Evolutionary conservation across 495 filamentous ascomycete species (phyloP), one percentile per base, ranked within the genome.

Genomic region (Extremus antarcticus): DNA sequence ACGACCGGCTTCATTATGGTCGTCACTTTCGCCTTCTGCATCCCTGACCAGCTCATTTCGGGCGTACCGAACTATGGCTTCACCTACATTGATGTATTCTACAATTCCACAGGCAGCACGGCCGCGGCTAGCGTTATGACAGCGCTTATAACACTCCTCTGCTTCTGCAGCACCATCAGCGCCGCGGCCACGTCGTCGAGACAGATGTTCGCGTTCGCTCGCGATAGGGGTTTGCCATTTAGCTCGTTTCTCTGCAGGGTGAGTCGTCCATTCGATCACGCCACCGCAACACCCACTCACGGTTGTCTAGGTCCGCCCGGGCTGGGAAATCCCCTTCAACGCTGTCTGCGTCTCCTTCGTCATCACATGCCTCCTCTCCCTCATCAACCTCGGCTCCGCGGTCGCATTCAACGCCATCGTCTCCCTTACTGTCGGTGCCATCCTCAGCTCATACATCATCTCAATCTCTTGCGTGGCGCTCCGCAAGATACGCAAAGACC

Each of bases 21-120:
- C 25, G 58, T 65, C 19, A 65, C 63, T 0, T 60, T 60, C 29
- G 35, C 40, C 53, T 64, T 66, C 49, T 54, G 38, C 50, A 25
- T 61, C 4, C 29, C 43, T 9, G 53, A 58, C n/a, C 20, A 57
- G 9, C 25, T 55, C 25, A 20, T 17, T 4, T 43, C 57, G 16
- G 13, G 22, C 22, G 17, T 29, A 9, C 16, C 55, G 24, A n/a
- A 40, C 20, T 38, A 21, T 21, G 46, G 16, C 24, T 58, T 29
- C 39, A n/a, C 59, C 16, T 61, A 47, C 55, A 57, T 61, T 20
- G 40, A 62, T 35, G 51, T 50, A 11, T 50, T 66, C 35, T 56
- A 53, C 45, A 58, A 55, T 20, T 45, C 10, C 38, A 60, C 57
- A 0, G 24, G 25, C 2, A 57, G 51, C 15, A 17, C 22, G 2